phyloP scores from a whole-genome alignment of 2,329 filamentous ascomycete species.

The Cladosporium sp. region DNA sequence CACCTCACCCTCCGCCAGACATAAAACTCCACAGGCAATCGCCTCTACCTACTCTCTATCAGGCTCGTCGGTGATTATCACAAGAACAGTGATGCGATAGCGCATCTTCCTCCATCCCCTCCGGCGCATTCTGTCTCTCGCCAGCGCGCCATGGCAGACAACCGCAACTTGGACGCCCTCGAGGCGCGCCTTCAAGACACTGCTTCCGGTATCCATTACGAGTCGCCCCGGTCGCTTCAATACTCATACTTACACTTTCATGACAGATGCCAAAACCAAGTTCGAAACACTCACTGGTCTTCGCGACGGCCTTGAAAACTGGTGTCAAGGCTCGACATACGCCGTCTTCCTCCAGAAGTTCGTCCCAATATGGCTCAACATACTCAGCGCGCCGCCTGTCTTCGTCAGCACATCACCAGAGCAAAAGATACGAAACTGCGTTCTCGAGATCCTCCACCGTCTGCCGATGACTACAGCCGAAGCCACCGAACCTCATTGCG shows the following conservation, averaged over 20 bases:
- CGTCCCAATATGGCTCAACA: constrained; percentile 82
- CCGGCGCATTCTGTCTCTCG: constrained; percentile 6
- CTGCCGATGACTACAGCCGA: constrained; percentile 62
- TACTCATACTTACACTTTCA: not conserved
- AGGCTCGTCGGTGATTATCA: not conserved
- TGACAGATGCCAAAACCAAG: constrained; percentile 72
- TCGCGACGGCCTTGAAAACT: constrained; percentile 87
- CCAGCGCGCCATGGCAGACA: constrained; percentile 30
- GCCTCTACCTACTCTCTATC: not conserved
- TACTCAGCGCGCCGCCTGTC: constrained; percentile 78
- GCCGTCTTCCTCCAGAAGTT: constrained; percentile 76
- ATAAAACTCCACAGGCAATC: not conserved
- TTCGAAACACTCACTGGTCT: constrained; percentile 77
- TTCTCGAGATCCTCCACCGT: constrained; percentile 91
- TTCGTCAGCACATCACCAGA: constrained; percentile 88
- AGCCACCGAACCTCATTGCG: constrained; percentile 79
- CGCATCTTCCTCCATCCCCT: not conserved
- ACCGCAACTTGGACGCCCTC: constrained; percentile 41
- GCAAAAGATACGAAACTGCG: constrained; percentile 88
- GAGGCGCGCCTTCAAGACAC: constrained; percentile 44
- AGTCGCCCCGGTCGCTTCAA: not conserved
- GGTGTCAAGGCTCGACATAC: constrained; percentile 74
- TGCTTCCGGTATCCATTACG: constrained; percentile 15
- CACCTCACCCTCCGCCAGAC: no score
- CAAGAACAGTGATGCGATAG: constrained; percentile 10